Evolutionary conservation across 768 basidiomycete genomes (phyloP), one percentile per base, ranked within the genome.

Genomic region (Tulasnella sp.): DNA sequence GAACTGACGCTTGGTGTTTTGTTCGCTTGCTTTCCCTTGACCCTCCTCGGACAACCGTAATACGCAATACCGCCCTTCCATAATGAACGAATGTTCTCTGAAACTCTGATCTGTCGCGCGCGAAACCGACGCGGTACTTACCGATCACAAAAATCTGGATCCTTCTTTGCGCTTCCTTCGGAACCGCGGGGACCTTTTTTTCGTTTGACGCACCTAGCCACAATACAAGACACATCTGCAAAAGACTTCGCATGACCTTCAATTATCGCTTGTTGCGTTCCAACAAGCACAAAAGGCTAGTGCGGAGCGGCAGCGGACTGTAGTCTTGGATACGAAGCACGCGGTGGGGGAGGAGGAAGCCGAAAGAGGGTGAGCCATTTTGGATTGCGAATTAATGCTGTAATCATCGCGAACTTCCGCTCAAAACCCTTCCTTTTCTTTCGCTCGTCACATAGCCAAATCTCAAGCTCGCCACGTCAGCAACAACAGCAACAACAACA

Each of bases 171-270:
- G 49, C 19, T 49, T 49, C 22, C 49, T 49, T 49, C 49, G 49
- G 49, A 36, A 25, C 38, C 31, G 54, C 54, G 17, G 45, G 25
- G 40, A 77, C 73, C 74, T 37, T 67, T 17, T 52, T 39, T 52
- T 71, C 19, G 7, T 71, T 71, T 12, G 31, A 4, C 67, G 22
- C 77, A 49, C 49, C n/a, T n/a, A 94, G 93, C 89, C 93, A 1
- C 88, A 89, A 78, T 90, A 91, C 80, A 94, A 94, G 86, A 91
- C 91, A 0, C 87, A 91, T 22, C 86, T 98, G 77, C 91, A 93
- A 83, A 99, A 97, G 86, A 92, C 96, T 11, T 94, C 96, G 6
- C 91, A 94, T 81, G 97, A 99, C 81, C 89, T 97, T 76, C 91
- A 97, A 79, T 84, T 93, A 67, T 96, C 96, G 11, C 85, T 99